phyloP scores from a whole-genome alignment of 1,284 basidiomycete species.

The Sphaerobolus stellatus region DNA sequence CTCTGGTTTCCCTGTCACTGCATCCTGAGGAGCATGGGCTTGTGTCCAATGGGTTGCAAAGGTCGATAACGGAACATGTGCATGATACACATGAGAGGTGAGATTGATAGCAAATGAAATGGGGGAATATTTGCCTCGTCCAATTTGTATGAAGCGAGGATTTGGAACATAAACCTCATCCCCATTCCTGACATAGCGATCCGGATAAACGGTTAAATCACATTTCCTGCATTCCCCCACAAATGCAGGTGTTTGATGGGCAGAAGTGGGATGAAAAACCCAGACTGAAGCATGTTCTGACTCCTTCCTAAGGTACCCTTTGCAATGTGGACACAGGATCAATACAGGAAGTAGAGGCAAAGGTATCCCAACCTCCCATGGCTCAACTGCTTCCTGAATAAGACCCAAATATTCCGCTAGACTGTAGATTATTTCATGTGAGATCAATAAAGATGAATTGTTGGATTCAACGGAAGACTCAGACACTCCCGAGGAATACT shows the following conservation, averaged over 20 bases:
- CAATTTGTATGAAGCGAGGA: neutral
- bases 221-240: no score
- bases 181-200: no score
- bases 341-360: neutral
- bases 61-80: neutral
- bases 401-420: neutral
- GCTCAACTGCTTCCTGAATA: neutral
- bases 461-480: neutral
- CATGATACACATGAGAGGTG: neutral
- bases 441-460: neutral
- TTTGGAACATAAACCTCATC: neutral
- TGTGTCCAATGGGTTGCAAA: neutral
- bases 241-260: neutral
- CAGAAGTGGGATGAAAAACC: neutral
- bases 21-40: neutral
- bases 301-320: neutral
- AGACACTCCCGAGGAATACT: neutral
- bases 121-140: neutral
- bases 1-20: neutral
- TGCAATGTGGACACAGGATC: neutral
- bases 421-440: neutral
- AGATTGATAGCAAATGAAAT: neutral
- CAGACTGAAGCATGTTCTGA: neutral
- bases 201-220: no score
- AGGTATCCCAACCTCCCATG: neutral